Percentiles rank a stretch among this genome's conserved stretches.
These are phyloP conservation scores for Proliferodiscus dingleyae DNA, from an alignment of 2,329 filamentous ascomycete species.

Conservation along the genomic window DNA sequence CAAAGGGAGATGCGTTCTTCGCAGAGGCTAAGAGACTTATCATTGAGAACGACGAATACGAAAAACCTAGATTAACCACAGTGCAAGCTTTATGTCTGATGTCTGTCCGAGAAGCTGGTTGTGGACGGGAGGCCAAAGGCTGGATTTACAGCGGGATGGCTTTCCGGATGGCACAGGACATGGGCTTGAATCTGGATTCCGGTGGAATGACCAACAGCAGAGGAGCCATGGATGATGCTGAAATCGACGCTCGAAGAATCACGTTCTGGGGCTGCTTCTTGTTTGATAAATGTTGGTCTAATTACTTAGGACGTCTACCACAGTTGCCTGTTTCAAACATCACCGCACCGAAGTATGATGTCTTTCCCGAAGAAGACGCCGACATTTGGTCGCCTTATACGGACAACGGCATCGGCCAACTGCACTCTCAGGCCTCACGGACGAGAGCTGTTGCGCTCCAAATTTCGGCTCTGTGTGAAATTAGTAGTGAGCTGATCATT, in stretches of 20 bases:
- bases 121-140: constrained; percentile 87
- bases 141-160: constrained; percentile 99
- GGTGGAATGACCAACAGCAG: constrained; percentile 58
- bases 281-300: constrained; percentile 99
- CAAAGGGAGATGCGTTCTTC: constrained; percentile 94
- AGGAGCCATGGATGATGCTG: constrained; percentile 65
- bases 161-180: constrained; percentile 93
- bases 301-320: constrained; percentile 87
- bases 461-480: constrained; percentile 80
- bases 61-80: constrained; percentile 80
- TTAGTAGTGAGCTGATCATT: constrained; percentile 82
- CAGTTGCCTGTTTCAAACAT: constrained; percentile 76
- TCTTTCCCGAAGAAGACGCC: constrained; percentile 83
- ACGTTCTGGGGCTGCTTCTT: constrained; percentile 98
- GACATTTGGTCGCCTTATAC: constrained; percentile 85
- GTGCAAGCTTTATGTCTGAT: constrained; percentile 92
- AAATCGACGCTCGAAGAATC: constrained; percentile 82
- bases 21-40: constrained; percentile 87
- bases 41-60: constrained; percentile 87
- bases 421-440: constrained; percentile 72
- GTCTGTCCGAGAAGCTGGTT: constrained; percentile 94
- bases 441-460: constrained; percentile 79
- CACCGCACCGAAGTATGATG: constrained; percentile 82
- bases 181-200: constrained; percentile 84
- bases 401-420: constrained; percentile 70